These are phyloP conservation scores for Nitzschia inconspicua DNA, from an alignment of 108 stramenopile species.

Conservation along the genomic window DNA sequence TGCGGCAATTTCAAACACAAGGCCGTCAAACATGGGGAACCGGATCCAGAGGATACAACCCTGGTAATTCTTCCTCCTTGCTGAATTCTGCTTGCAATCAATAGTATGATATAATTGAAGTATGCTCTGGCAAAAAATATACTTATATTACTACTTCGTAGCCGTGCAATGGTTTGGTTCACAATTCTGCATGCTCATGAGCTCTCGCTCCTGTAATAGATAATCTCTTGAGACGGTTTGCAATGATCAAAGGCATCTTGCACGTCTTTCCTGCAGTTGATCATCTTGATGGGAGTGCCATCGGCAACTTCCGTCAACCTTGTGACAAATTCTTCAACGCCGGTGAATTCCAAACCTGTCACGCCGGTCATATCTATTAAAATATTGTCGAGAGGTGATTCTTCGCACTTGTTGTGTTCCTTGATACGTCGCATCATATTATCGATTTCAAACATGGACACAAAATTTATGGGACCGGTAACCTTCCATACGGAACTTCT, in stretches of 20 bases:
- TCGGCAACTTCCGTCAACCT: slow-evolving; percentile 22
- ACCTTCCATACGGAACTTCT: slow-evolving; percentile 21
- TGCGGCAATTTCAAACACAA: not conserved
- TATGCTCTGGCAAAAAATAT: too few relatives aligned
- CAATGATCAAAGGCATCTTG: slow-evolving; percentile 22
- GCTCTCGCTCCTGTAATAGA: too few relatives aligned
- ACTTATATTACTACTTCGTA: too few relatives aligned
- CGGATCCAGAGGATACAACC: not conserved
- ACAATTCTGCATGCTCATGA: too few relatives aligned
- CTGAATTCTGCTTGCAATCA: too few relatives aligned
- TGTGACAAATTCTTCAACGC: slow-evolving; percentile 36
- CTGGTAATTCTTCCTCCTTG: too few relatives aligned
- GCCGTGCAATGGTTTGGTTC: too few relatives aligned
- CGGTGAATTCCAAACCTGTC: slow-evolving; percentile 34
- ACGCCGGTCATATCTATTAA: slow-evolving; percentile 30
- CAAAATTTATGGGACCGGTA: slow-evolving; percentile 27
- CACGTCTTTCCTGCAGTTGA: slow-evolving; percentile 15
- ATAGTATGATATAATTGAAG: too few relatives aligned
- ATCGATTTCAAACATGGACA: slow-evolving; percentile 35
- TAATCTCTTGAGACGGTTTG: slow-evolving; percentile 10
- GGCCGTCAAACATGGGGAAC: not conserved
- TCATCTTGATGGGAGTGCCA: slow-evolving; percentile 19
- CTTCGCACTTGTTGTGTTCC: too few relatives aligned
- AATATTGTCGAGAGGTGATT: too few relatives aligned
- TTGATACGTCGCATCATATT: slow-evolving; percentile 16